Base-by-base conservation (phyloP, 2,329 filamentous ascomycete genomes). In the Blastomyces silverae region DNA sequence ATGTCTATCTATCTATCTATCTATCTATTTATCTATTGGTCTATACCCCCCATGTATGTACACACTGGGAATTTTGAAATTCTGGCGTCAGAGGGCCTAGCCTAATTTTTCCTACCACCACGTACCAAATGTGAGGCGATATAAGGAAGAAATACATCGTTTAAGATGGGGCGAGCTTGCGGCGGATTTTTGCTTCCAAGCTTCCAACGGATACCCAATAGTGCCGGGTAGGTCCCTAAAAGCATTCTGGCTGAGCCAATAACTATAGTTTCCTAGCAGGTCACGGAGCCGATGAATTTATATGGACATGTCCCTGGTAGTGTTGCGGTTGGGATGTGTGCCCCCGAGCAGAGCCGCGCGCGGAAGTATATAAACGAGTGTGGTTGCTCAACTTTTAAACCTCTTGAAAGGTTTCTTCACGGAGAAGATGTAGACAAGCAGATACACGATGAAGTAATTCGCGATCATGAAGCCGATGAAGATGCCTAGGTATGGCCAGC, bases 401-500 rank as follows among this genome's bases (percentile, higher is more conserved):
- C 62, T 59, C 69, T 74, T 74, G 22, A 74, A 70, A 0, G 70
- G 66, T 67, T 71, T 74, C 68, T 70, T 73, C 11, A 74, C 73
- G 44, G 73, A 75, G 42, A 71, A 69, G 50, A 76, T 17, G 59
- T 75, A 76, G 60, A 76, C 73, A 61, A 76, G 66, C 46, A 71
- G 46, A 65, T 75, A 76, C 10, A 76, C 69, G 71, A 75, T 75
- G 42, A 74, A 39, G 53, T 76, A 76, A 34, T 76, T 76, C 0
- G 73, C 68, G 50, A 76, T 62, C 20, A 72, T 73, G 63, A 76
- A 76, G 15, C 67, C 71, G 48, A 70, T 62, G 64, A 76, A 76
- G 57, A 76, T 76, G 17, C 72, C 73, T 57, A 76, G 72, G 58
- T 75, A 76, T 0, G 71, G 73, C 74, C 73, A 76, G 8, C 73